Base-by-base conservation (phyloP, 768 basidiomycete genomes). In the Pleurotus sapidus region DNA sequence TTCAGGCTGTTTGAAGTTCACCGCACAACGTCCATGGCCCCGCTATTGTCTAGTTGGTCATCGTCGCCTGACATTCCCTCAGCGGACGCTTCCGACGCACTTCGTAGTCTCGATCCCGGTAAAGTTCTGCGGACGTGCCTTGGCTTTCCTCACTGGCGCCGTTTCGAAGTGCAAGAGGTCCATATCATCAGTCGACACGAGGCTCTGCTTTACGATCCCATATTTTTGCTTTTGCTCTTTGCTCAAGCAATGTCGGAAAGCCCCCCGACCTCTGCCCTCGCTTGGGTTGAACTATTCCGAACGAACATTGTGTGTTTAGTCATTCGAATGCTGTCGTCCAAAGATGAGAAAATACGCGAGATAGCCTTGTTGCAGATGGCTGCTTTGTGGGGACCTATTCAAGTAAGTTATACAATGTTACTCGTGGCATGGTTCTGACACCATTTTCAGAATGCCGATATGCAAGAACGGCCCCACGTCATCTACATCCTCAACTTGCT, bases 241-340 rank as follows among this genome's bases (percentile, higher is more conserved):
- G 78, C 81, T 3, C 80, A 86, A 50, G 81, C 85, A 68, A 72
- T 95, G n/a, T 71, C 73, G 1, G 84, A 88, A 34, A 77, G 76
- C 51, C 77, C 70, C 14, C 87, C 85, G 0, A 68, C 77, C 1
- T 83, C 84, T 0, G 80, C 84, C 0, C 71, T 88, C 58, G 83
- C 78, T n/a, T 96, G 94, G 94, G 88, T 95, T 12, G 87, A 91
- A 64, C 68, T 97, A 15, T 87, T 95, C 67, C 76, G 93, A 61
- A 89, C 88, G 5, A 95, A 96, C 61, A 74, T 88, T 9, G 79
- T 89, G 11, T 82, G 89, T 46, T 61, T 98, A 48, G 78, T 90
- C 2, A 79, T 96, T 18, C 83, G 89, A 12, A 77, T 83, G 0
- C 68, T 97, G 48, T 89, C 93, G 0, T 82, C 88, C 4, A 84